These are phyloP conservation scores for Colletotrichum truncatum DNA, from an alignment of 2,329 filamentous ascomycete genomes.

Conservation along the genomic window DNA sequence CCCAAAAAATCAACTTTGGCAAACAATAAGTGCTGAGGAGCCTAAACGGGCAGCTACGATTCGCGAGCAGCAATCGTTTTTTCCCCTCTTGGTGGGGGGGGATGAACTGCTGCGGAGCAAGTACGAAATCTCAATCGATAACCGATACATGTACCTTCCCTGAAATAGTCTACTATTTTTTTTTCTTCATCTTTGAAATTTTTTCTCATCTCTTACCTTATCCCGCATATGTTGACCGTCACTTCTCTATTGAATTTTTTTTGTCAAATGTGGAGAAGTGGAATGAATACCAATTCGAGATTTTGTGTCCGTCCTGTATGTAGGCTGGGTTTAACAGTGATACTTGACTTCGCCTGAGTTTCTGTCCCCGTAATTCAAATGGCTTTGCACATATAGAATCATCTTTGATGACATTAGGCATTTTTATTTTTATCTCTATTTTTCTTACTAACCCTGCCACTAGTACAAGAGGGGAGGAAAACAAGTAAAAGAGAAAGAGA, in stretches of 20 bases:
- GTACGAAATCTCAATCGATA: background rate
- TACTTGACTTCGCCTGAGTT: too few species aligned
- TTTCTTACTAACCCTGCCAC: background rate
- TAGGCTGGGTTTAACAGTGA: too few species aligned
- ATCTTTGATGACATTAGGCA: background rate
- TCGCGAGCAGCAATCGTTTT: background rate
- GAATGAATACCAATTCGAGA: background rate
- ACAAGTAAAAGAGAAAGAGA: too few species aligned
- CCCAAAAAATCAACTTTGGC: background rate
- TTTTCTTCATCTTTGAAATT: background rate
- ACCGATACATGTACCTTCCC: conserved; percentile 2
- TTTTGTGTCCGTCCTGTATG: background rate
- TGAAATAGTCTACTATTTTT: background rate
- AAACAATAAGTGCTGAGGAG: background rate
- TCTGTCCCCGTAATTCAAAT: too few species aligned
- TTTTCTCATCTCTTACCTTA: background rate
- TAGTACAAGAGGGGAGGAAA: too few species aligned
- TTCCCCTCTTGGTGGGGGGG: conserved; percentile 2
- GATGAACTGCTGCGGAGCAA: background rate
- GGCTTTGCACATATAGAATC: too few species aligned
- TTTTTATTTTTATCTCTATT: background rate
- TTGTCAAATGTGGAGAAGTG: background rate
- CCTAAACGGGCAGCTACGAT: background rate
- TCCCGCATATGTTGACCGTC: background rate
- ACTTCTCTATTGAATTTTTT: background rate